These are phyloP conservation scores for Akebia trifoliata DNA, from an alignment of 164 flowering plant species.

Conservation along the genomic window DNA sequence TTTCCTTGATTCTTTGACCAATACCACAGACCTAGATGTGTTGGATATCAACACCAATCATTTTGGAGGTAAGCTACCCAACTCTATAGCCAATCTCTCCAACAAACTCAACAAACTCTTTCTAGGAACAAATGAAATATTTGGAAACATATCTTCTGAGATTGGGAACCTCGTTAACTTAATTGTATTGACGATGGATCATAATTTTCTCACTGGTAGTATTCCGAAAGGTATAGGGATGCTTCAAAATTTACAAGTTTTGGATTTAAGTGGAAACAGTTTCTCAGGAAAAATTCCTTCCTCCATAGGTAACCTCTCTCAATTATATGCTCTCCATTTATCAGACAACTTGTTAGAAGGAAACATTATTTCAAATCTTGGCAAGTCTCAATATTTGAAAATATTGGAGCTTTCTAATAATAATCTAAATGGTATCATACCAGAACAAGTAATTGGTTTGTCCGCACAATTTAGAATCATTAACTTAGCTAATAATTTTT, in stretches of 20 bases:
- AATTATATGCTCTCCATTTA: not conserved
- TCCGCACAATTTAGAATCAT: not conserved
- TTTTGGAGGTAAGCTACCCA: constrained; percentile 2
- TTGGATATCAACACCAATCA: not conserved
- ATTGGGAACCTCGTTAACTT: constrained; percentile 6
- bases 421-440: constrained; percentile 4
- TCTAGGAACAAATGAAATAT: not conserved
- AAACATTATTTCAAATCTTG: constrained; percentile 1
- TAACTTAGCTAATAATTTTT: not conserved
- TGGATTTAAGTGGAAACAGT: not conserved
- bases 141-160: constrained; percentile 4
- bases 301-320: not conserved
- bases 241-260: not conserved
- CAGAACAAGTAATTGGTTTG: not conserved
- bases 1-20: constrained; percentile 1
- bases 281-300: not conserved
- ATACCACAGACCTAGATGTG: not conserved
- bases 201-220: constrained; percentile 1
- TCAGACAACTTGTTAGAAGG: not conserved
- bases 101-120: not conserved
- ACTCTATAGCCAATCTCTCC: not conserved
- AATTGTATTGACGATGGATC: not conserved
- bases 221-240: constrained; percentile 8
- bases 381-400: not conserved
- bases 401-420: not conserved